Evolutionary conservation across 192 early-diverging fungal species (phyloP).

Genomic region (Coemansia umbellata): DNA sequence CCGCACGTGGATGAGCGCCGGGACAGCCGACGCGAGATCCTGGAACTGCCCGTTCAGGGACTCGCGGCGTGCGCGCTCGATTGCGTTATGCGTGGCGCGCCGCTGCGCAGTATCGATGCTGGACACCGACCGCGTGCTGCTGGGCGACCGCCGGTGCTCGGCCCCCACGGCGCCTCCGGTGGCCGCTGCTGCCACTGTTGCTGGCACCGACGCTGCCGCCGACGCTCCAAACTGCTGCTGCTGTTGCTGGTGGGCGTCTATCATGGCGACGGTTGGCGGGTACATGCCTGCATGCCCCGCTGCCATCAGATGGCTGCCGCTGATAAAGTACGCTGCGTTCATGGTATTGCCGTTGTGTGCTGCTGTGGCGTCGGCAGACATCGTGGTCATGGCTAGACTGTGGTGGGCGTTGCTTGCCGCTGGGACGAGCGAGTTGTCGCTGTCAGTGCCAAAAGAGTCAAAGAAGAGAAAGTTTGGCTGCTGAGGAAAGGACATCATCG

Average conservation of each 20-base stretch:
- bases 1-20: constrained; percentile 64
- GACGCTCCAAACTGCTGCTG: neutral
- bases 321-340: constrained; percentile 19
- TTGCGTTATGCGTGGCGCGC: constrained; percentile 75
- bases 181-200: constrained; percentile 22
- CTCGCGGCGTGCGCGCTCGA: constrained; percentile 78
- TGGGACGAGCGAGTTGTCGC: neutral
- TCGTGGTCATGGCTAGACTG: constrained; percentile 16
- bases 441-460: constrained; percentile 19
- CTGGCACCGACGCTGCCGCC: neutral
- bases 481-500: constrained; percentile 29
- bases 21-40: constrained; percentile 76
- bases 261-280: constrained; percentile 1
- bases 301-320: constrained; percentile 5
- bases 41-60: constrained; percentile 76
- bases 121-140: constrained; percentile 11
- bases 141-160: constrained; percentile 39
- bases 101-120: constrained; percentile 55
- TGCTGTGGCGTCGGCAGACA: neutral
- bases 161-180: constrained; percentile 25
- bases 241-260: constrained; percentile 8
- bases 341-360: neutral
- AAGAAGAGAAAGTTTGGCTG: constrained; percentile 33
- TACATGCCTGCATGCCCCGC: constrained; percentile 24
- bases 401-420: neutral